Evolutionary conservation across 164 flowering plant genomes (phyloP), one percentile per base, ranked within the genome.

Genomic region (Buxus sempervirens): DNA sequence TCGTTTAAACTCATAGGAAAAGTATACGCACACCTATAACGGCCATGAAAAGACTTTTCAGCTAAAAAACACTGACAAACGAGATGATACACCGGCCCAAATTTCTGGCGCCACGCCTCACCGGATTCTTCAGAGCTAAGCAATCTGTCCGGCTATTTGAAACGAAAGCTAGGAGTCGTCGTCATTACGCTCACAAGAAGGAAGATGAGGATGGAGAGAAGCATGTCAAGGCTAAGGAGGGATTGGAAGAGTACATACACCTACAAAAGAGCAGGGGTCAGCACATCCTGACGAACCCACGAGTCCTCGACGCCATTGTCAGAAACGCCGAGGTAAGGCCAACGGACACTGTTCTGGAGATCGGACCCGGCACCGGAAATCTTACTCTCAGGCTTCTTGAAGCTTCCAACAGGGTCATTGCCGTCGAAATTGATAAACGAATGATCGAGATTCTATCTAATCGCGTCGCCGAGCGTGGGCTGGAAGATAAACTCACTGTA

Each of bases 341-440:
- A 2, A 75, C 81, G 1, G 98, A 95, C 54, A 89, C 96, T 0
- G 84, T 95, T 61, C 79, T 92, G 0, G 99, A 95, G 75, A 88
- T 90, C 69, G 99, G 99, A 26, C 98, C 99, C 25, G 99, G 99
- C 16, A 95, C 99, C 21, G 99, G 97, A 60, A 92, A 95, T 77
- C 94, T 95, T 68, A 95, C 97, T 10, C 72, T 92, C 51, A 87
- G 72, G 83, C 93, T 95, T 49, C 88, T 95, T 5, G 84, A 90
- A 75, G 91, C 72, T 24, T 86, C 94, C 21, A 24, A 77, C 5
- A 82, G 75, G 32, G 99, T 95, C 41, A 73, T 88, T 10, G 96
- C 93, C 0, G 76, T 95, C 23, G 98, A 95, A 56, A 75, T 95
- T 9, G 99, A 95, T 45, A 68, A 75, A 22, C 65, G 97, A n/a